These are phyloP conservation scores for Mrakia frigida DNA, from an alignment of 768 basidiomycete genomes.

Conservation along the genomic window DNA sequence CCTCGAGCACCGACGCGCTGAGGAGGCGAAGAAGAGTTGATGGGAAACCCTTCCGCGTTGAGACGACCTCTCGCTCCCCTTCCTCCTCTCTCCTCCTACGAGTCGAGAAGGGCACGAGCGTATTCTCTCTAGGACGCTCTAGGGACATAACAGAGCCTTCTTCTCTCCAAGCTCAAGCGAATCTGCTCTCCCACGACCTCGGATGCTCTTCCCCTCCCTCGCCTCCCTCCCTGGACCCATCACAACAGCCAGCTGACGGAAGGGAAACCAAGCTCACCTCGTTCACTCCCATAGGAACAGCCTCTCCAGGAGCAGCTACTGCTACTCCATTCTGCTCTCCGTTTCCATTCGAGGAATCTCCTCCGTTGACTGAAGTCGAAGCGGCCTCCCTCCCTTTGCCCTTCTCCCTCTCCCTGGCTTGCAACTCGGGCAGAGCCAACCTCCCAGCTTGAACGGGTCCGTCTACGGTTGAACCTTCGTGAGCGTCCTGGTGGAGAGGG, in stretches of 20 bases:
- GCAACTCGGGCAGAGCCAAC: background rate
- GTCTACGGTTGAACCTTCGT: slow-evolving; percentile 24
- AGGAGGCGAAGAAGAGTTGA: no score
- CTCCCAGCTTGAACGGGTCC: slow-evolving; percentile 30
- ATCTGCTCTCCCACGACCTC: no score
- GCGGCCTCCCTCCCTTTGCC: slow-evolving; percentile 20
- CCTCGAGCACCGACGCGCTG: no score
- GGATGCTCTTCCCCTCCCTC: background rate
- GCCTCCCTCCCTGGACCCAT: background rate
- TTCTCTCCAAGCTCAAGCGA: no score
- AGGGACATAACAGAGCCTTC: no score
- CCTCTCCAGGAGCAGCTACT: background rate
- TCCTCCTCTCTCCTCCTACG: no score
- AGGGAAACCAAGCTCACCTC: slow-evolving; percentile 14
- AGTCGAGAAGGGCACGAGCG: no score
- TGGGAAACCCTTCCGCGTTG: no score
- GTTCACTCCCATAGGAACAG: slow-evolving; percentile 27
- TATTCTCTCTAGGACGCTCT: no score
- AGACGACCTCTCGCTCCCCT: no score
- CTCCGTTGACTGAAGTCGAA: background rate
- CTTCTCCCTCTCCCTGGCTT: slow-evolving; percentile 24
- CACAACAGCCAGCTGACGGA: background rate
- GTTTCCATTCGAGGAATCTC: background rate
- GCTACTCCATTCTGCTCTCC: background rate
- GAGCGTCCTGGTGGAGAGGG: slow-evolving; percentile 28